Base-by-base conservation (phyloP, 352 stramenopile genomes). In the Phytophthora pini region DNA sequence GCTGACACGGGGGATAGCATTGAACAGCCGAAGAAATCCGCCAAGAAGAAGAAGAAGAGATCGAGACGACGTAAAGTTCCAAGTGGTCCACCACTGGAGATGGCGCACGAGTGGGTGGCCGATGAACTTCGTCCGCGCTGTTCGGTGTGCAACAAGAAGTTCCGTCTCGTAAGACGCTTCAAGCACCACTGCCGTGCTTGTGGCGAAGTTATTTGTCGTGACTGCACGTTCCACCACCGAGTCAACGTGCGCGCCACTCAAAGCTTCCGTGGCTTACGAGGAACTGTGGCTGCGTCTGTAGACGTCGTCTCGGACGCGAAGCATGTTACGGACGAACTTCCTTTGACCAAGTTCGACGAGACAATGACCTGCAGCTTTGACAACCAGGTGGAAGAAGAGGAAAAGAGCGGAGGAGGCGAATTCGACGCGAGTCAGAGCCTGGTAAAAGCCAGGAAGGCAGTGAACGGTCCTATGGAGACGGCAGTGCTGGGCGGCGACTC, bases 121-220 rank as follows among this genome's bases (percentile, higher is more conserved):
- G 81, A 92, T 65, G 68, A 82, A 24, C 79, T 81, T 13, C 81
- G 83, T 36, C 65, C 69, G 27, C 52, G 44, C 22, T 92, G 83
- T 48, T 76, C 65, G 2, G 76, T 90, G 57, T 92, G 83, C 66
- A 72, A 84, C 44, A 80, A 80, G 41, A 79, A 79, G 43, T 92
- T 92, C 57, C 81, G 80, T 49, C 70, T 83, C 34, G 72, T 87
- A 8, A 54, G 69, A 8, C 76, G 83, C 29, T 81, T 80, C 29
- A 85, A 88, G 31, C 84, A 94, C 44, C 84, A 94, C 61, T 94
- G 84, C 43, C 83, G 84, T 27, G 80, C 84, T 1, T 94, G 82
- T 20, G 82, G 82, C 36, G 82, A 91, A 74, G 72, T 89, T 20
- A 89, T 89, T 39, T 89, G 80, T 48, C 67, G 66, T 34, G 65